Evolutionary conservation across 371 early-diverging fungal genomes (phyloP).

Genomic region (Apophysomyces sp.): DNA sequence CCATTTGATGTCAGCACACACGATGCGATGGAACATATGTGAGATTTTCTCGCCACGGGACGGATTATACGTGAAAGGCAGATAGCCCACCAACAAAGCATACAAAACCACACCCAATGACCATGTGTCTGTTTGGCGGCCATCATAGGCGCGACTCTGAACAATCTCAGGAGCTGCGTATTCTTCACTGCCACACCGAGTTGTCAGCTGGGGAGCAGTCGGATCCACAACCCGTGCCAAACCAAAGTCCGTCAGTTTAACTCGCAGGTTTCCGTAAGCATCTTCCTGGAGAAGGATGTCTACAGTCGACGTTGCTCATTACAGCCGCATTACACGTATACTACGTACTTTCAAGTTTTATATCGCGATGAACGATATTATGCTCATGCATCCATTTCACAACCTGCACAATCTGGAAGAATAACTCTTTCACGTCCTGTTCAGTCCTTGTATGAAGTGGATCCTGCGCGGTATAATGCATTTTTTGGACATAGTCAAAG

Average conservation of each 20-base stretch:
- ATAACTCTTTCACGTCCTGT: slow-evolving; percentile 15
- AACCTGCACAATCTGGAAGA: slow-evolving; percentile 49
- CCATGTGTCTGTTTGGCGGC: slow-evolving; percentile 71
- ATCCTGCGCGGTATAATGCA: slow-evolving; percentile 2
- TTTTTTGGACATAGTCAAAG: slow-evolving; percentile 34
- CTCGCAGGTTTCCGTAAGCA: slow-evolving; percentile 31
- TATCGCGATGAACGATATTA: slow-evolving; percentile 73
- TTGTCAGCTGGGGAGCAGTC: slow-evolving; percentile 39
- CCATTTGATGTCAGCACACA: slow-evolving; percentile 46
- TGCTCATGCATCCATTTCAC: slow-evolving; percentile 60
- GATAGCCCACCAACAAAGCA: slow-evolving; percentile 52
- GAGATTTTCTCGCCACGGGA: slow-evolving; percentile 39
- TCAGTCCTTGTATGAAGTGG: slow-evolving; percentile 17
- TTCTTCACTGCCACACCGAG: slow-evolving; percentile 72
- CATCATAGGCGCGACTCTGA: slow-evolving; percentile 63
- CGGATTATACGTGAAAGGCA: slow-evolving; percentile 52
- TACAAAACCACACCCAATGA: slow-evolving; percentile 72
- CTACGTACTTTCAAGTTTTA: slow-evolving; percentile 75
- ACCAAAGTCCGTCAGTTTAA: slow-evolving; percentile 76
- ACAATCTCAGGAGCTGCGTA: slow-evolving; percentile 88
- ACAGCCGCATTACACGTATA: not conserved
- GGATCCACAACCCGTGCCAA: slow-evolving; percentile 57
- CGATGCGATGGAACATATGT: slow-evolving; percentile 49
- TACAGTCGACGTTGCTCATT: slow-evolving; percentile 4
- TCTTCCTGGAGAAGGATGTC: slow-evolving; percentile 34